A percentile compares a stretch with the other conserved stretches of the same genome.
phyloP scores from a whole-genome alignment of 257 asterid genomes.

The Hygrophila difformis region DNA sequence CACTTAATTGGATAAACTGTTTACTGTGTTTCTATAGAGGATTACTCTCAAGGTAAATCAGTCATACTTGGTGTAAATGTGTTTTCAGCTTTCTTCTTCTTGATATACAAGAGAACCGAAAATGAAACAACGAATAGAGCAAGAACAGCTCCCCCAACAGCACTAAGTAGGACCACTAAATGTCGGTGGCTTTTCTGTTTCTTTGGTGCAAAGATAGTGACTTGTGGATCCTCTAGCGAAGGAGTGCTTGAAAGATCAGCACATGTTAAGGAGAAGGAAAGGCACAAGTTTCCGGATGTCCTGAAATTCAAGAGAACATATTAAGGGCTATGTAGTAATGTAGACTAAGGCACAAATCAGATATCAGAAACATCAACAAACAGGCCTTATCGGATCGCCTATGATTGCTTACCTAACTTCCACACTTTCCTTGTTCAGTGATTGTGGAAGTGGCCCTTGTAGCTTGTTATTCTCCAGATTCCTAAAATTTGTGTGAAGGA shows the following conservation, averaged over 20 bases:
- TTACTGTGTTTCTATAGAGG: not conserved
- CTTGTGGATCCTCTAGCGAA: conserved; percentile 66
- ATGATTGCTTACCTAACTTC: conserved; percentile 70
- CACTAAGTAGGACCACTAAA: conserved; percentile 39
- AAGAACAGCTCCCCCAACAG: conserved; percentile 50
- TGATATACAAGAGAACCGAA: conserved; percentile 42
- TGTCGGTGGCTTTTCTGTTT: conserved; percentile 44
- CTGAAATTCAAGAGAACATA: too few relatives aligned
- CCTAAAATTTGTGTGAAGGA: conserved; percentile 47
- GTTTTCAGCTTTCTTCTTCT: conserved; percentile 32
- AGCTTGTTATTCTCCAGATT: conserved; percentile 77
- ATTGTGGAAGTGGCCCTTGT: conserved; percentile 86
- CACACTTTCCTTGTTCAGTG: conserved; percentile 60
- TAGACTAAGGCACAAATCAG: conserved; percentile 5
- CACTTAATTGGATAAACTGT: not conserved
- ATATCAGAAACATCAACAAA: not conserved
- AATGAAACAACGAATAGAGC: conserved; percentile 34
- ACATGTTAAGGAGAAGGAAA: conserved; percentile 66
- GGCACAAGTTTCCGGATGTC: conserved; percentile 79
- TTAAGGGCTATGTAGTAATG: not conserved
- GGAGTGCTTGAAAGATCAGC: conserved; percentile 34
- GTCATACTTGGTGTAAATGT: conserved; percentile 44
- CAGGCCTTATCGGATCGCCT: too few relatives aligned
- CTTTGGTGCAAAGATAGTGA: conserved; percentile 53
- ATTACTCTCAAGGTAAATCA: not conserved